Evolutionary conservation across 1,284 basidiomycete species (phyloP).

Genomic region (Bjerkandera adusta): DNA sequence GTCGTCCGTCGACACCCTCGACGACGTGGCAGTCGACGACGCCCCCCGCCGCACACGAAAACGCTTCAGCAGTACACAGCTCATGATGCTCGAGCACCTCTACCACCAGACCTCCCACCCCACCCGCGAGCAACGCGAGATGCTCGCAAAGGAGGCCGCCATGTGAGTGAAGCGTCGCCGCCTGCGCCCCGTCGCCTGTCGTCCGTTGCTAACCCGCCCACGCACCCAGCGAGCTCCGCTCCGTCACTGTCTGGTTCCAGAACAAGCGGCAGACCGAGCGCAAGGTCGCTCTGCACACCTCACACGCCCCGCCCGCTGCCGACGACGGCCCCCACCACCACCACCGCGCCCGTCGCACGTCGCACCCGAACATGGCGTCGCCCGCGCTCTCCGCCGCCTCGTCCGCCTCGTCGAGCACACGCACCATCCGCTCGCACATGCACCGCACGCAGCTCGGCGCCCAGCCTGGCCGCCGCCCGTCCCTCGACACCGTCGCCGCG

Average conservation of each 20-base stretch:
- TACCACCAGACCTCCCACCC: slow-evolving; percentile 70
- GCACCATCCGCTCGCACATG: slow-evolving; percentile 5
- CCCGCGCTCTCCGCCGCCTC: slow-evolving; percentile 14
- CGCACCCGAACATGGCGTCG: slow-evolving; percentile 16
- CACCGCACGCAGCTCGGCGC: slow-evolving; percentile 8
- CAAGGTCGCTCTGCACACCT: slow-evolving; percentile 49
- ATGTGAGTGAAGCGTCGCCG: slow-evolving; percentile 50
- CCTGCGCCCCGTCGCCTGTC: slow-evolving; percentile 7
- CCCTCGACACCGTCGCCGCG: slow-evolving; percentile 53
- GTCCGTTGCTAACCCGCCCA: neutral
- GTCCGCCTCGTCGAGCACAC: slow-evolving; percentile 25
- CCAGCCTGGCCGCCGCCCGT: slow-evolving; percentile 27
- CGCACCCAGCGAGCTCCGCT: slow-evolving; percentile 67
- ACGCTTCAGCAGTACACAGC: slow-evolving; percentile 64
- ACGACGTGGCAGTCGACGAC: slow-evolving; percentile 18
- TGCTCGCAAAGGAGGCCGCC: slow-evolving; percentile 52
- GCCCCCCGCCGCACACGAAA: slow-evolving; percentile 55
- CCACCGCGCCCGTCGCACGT: slow-evolving; percentile 19
- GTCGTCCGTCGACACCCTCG: slow-evolving; percentile 22
- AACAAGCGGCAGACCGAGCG: slow-evolving; percentile 79
- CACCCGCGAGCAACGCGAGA: slow-evolving; percentile 66
- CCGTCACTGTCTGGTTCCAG: slow-evolving; percentile 81
- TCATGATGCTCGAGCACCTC: slow-evolving; percentile 69
- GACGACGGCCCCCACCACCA: slow-evolving; percentile 29
- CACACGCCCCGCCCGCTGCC: slow-evolving; percentile 27